Percentiles rank a stretch among this genome's conserved stretches.
Conservation (phyloP, 306 rosid genomes). For the Lathyrus sativus region DNA sequence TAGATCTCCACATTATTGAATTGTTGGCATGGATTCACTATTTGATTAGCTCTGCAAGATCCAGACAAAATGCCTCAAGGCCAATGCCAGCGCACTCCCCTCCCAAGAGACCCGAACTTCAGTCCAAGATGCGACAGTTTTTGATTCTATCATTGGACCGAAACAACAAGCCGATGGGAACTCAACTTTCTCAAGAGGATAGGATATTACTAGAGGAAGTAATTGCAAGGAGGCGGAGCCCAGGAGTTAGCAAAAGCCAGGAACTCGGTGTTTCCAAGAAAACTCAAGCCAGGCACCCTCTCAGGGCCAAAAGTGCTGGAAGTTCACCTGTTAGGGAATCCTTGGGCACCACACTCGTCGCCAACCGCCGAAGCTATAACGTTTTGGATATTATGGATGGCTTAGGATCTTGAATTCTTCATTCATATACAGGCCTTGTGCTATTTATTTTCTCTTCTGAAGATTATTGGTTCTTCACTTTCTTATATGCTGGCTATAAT, state of each 20-base stretch:
- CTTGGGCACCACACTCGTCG: slow-evolving; percentile 27
- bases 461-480: background rate
- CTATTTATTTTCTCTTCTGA: slow-evolving; percentile 7
- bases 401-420: slow-evolving; percentile 35
- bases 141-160: slow-evolving; percentile 39
- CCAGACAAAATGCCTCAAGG: slow-evolving; percentile 54
- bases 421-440: background rate
- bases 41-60: slow-evolving; percentile 58
- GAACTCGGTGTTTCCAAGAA: slow-evolving; percentile 48
- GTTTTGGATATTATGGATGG: slow-evolving; percentile 69
- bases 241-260: slow-evolving; percentile 70
- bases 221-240: slow-evolving; percentile 44
- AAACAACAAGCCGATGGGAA: slow-evolving; percentile 35
- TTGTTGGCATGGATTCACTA: slow-evolving; percentile 73
- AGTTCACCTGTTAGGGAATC: slow-evolving; percentile 56
- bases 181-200: slow-evolving; percentile 56
- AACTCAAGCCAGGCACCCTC: slow-evolving; percentile 40
- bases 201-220: slow-evolving; percentile 62
- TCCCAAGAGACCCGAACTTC: slow-evolving; percentile 57
- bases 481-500: slow-evolving; percentile 1
- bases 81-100: slow-evolving; percentile 62
- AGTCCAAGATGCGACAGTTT: slow-evolving; percentile 58
- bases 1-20: slow-evolving; percentile 66
- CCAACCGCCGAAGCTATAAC: slow-evolving; percentile 32
- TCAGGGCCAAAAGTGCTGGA: slow-evolving; percentile 57